Evolutionary conservation across 768 basidiomycete species (phyloP).

Genomic region (Coprinellus micaceus): DNA sequence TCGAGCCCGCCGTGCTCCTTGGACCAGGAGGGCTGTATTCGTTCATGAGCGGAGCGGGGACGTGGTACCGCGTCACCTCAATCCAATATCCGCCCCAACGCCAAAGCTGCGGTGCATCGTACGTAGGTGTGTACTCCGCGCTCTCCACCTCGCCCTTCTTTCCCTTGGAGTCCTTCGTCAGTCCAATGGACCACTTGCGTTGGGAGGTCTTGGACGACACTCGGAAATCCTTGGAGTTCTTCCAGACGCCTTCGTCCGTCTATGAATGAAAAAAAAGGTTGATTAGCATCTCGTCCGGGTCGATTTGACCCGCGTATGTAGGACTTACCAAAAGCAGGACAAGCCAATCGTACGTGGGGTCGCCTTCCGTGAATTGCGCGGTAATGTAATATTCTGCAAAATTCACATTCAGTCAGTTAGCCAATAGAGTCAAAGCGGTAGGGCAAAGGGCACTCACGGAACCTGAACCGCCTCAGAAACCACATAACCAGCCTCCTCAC

Average conservation of each 20-base stretch:
- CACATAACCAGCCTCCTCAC: slow-evolving; percentile 35
- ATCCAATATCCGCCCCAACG: slow-evolving; percentile 43
- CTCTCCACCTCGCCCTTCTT: slow-evolving; percentile 20
- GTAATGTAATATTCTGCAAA: slow-evolving; percentile 38
- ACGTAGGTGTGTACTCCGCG: slow-evolving; percentile 42
- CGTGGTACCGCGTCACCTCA: slow-evolving; percentile 27
- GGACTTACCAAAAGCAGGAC: slow-evolving; percentile 37
- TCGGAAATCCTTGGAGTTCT: slow-evolving; percentile 34
- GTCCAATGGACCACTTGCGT: slow-evolving; percentile 35
- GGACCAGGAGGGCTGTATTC: neutral
- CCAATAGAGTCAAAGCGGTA: neutral
- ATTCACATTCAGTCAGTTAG: neutral
- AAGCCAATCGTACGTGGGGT: slow-evolving; percentile 49
- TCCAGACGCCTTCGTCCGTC: slow-evolving; percentile 43
- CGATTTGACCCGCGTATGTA: neutral
- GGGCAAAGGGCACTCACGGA: slow-evolving; percentile 27
- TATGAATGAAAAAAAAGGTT: slow-evolving; percentile 10
- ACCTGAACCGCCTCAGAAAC: slow-evolving; percentile 30
- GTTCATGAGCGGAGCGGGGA: neutral
- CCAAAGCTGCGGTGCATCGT: slow-evolving; percentile 38
- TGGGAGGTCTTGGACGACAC: slow-evolving; percentile 36
- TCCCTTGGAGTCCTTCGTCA: neutral
- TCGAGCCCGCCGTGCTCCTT: slow-evolving; percentile 13
- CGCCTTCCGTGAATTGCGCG: slow-evolving; percentile 41
- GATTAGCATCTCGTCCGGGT: too few relatives aligned